Evolutionary conservation across 2,329 filamentous ascomycete species (phyloP), one percentile per base, ranked within the genome.

Genomic region (Verticillium nubilum): DNA sequence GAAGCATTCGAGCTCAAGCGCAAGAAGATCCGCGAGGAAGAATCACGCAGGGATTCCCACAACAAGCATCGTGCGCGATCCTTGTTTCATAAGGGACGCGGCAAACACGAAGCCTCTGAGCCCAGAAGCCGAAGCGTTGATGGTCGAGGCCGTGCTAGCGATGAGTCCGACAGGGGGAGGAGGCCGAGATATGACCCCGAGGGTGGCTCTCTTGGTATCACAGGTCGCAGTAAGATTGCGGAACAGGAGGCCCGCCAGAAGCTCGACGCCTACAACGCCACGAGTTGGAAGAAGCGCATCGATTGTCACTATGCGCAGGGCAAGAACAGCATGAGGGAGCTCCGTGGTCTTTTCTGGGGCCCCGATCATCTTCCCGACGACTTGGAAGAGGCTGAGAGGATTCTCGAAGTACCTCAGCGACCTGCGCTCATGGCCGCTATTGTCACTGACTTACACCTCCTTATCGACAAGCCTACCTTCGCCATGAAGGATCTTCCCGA

Each of bases 381-480:
- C 60, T 75, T 90, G 35, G 89, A 92, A 60, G 91, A 96, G 64
- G 85, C 84, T 5, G 95, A 99, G 73, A 89, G 85, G 33, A 91
- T 99, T 58, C 81, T 99, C 9, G 88, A 91, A 56, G 88, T 97
- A 58, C 92, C 92, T 4, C 86, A 91, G 64, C 84, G 95, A 28
- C 94, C 95, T 17, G 90, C 90, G 7, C 80, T 99, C 15, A 88
- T 96, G 86, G 84, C 88, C 3, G 82, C 91, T 5, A 77, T 91
- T 52, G 86, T 98, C 65, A 92, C 87, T 61, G 94, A 99, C 70
- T 78, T 99, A 31, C 89, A 94, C 63, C 81, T 99, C 59, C 80
- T 86, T 31, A 81, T 99, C 61, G 95, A 98, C 73, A 97, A 97
- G 71, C 95, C 95, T 0, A 94, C 91, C 0, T 99, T 99, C 70